Evolutionary conservation across 2,329 filamentous ascomycete species (phyloP).

Genomic region (Gnomoniopsis smithogilvyi): DNA sequence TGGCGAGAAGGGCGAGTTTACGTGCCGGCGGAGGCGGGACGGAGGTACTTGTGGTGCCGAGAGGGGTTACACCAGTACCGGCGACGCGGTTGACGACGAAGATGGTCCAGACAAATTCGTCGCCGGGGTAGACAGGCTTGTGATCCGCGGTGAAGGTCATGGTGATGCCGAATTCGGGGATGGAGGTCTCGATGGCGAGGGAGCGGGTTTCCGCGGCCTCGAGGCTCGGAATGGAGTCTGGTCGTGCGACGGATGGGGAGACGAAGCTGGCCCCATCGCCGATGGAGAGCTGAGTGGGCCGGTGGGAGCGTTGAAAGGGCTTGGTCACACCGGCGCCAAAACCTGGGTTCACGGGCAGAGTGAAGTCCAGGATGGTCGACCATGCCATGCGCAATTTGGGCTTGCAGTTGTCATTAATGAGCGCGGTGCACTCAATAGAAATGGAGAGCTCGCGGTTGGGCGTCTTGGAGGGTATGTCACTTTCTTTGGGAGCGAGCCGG

Average conservation of each 20-base stretch:
- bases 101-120: conserved; percentile 69
- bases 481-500: conserved; percentile 53
- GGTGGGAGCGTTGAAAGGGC: conserved; percentile 59
- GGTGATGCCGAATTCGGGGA: conserved; percentile 66
- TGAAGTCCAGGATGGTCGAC: conserved; percentile 69
- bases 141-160: conserved; percentile 68
- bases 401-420: conserved; percentile 52
- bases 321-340: conserved; percentile 51
- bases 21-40: conserved; percentile 41
- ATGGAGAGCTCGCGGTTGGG: conserved; percentile 54
- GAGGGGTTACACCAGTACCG: conserved; percentile 27
- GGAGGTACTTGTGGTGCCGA: conserved; percentile 28
- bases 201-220: conserved; percentile 48
- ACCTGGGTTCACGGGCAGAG: conserved; percentile 60
- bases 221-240: conserved; percentile 58
- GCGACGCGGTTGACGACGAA: conserved; percentile 72
- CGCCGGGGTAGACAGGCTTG: conserved; percentile 55
- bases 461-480: conserved; percentile 43
- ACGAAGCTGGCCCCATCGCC: conserved; percentile 53
- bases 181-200: conserved; percentile 34
- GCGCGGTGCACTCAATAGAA: conserved; percentile 56
- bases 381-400: conserved; percentile 64
- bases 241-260: conserved; percentile 54
- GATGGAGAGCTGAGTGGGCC: conserved; percentile 63
- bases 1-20: conserved; percentile 66